Conservation (phyloP, 108 stramenopile species). For the Mediolabrus comicus region DNA sequence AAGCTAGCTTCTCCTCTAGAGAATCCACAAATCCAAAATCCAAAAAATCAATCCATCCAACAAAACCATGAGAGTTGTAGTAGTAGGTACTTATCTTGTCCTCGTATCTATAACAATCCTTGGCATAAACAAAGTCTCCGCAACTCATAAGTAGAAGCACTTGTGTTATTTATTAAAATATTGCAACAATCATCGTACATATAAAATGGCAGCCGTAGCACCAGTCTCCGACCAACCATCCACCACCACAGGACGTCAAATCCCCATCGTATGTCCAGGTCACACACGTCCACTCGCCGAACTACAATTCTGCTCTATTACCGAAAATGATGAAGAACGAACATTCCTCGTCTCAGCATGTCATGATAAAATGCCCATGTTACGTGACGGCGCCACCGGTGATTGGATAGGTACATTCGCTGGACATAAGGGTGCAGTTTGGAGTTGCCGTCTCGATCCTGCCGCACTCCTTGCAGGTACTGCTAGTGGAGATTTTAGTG, state of each 20-base stretch:
- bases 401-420: conserved; percentile 99
- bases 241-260: conserved; percentile 54
- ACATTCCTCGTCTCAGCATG: conserved; percentile 81
- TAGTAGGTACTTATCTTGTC: too few relatives aligned
- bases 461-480: conserved; percentile 84
- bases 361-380: conserved; percentile 92
- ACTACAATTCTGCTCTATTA: conserved; percentile 70
- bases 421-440: conserved; percentile 99
- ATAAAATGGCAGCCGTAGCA: conserved; percentile 33
- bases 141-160: too few relatives aligned
- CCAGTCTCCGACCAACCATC: conserved; percentile 20
- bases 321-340: conserved; percentile 26
- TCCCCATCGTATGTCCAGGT: conserved; percentile 94
- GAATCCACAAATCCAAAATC: too few relatives aligned
- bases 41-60: too few relatives aligned
- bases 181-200: too few relatives aligned
- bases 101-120: too few relatives aligned
- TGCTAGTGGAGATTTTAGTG: conserved; percentile 85
- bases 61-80: too few relatives aligned
- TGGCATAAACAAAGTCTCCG: too few relatives aligned
- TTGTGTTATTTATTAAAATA: too few relatives aligned
- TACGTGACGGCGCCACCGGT: conserved; percentile 93
- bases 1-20: too few relatives aligned
- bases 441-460: conserved; percentile 90
- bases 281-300: conserved; percentile 92